Conservation (phyloP, 176 grass and related monocot genomes). For the Elaeis guineensis region DNA sequence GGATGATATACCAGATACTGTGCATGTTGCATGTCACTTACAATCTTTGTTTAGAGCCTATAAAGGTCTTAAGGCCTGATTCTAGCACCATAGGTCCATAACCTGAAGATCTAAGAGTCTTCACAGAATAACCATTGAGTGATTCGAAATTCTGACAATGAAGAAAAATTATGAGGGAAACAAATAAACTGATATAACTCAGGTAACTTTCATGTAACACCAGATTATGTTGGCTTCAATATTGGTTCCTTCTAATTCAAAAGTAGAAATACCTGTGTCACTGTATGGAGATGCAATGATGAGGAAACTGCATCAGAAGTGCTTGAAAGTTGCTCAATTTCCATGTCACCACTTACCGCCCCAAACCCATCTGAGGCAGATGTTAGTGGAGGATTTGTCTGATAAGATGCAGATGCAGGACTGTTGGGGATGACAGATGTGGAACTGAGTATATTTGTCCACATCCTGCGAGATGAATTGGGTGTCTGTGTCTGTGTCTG, state of each 20-base stretch:
- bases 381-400: constrained; percentile 12
- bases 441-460: constrained; percentile 28
- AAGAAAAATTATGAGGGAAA: no score
- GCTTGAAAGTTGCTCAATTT: constrained; percentile 34
- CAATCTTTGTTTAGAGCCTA: no score
- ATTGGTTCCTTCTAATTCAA: constrained; percentile 13
- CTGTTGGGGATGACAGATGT: constrained; percentile 15
- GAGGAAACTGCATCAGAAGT: constrained; percentile 18
- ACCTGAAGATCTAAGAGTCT: no score
- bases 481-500: constrained; percentile 38
- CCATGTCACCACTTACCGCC: constrained; percentile 20
- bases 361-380: constrained; percentile 12
- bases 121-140: no score
- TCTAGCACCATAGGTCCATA: no score
- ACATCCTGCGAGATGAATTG: constrained; percentile 42
- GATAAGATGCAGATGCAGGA: constrained; percentile 26
- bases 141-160: no score
- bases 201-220: no score
- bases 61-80: no score
- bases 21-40: no score
- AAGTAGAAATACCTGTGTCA: constrained; percentile 38
- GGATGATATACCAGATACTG: no score
- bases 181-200: no score
- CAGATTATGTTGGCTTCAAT: not conserved
- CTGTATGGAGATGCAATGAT: constrained; percentile 19